Base-by-base conservation (phyloP, 192 early-diverging fungal genomes). In the Coemansia sp. region DNA sequence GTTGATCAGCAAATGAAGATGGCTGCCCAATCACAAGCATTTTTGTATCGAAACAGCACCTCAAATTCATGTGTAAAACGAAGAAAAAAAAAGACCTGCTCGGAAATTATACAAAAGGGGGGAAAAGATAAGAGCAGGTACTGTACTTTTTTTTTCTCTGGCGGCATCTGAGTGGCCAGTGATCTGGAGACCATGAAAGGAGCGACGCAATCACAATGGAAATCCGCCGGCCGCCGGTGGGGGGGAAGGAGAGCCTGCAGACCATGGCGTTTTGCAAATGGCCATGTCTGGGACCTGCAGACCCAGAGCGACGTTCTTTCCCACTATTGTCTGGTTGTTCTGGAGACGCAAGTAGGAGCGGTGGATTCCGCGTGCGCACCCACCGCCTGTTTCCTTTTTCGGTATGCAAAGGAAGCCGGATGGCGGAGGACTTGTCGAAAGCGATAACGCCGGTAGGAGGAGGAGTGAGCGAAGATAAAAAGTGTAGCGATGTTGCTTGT, bases 141-240 rank as follows among this genome's bases (percentile, higher is more conserved):
- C 45, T 48, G 45, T 12, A 15, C 45, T 48, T 48, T 48, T 48
- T 12, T 48, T 48, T 48, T 0, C 45, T 48, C 4, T 48, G 45
- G 45, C 45, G 45, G 45, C 45, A 48, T 48, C 45, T 48, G 45
- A 48, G 45, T 48, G 45, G 45, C 45, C 45, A 57, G 22, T 57
- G 64, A 28, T 52, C 64, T 65, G 64, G 34, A 57, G 52, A 67
- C 65, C 22, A 28, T 18, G 51, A 15, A 48, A 15, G 45, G 45
- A 48, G 45, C 45, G 45, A 48, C 45, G 45, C 45, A 48, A 15
- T 48, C 8, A 48, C 45, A 48, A 48, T 48, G 45, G 45, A 48
- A 48, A 48, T 48, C 45, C 45, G 45, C 45, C 22, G 8, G 45
- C 45, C 45, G 45, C 45, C 45, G 45, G 45, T 48, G 45, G 45